Evolutionary conservation across 2,329 filamentous ascomycete species (phyloP).

Genomic region (Aotearoamyces nothofagi): DNA sequence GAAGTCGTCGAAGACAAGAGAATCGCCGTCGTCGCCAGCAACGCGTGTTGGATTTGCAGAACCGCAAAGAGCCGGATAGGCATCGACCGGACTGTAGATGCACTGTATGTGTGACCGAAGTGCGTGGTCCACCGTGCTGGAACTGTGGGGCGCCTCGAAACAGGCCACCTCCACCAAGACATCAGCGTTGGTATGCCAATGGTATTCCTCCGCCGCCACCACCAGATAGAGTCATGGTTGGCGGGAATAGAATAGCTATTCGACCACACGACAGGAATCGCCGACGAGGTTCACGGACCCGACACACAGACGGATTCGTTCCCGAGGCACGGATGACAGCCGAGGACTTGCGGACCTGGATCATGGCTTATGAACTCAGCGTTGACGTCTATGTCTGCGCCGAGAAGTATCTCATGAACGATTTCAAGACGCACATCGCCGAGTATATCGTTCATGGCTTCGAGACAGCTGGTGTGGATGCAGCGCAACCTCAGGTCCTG

Average conservation of each 20-base stretch:
- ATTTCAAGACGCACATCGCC: constrained; percentile 27
- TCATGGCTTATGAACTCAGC: constrained; percentile 29
- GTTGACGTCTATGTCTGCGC: constrained; percentile 34
- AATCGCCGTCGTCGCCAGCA: constrained; percentile 21
- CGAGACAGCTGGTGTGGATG: constrained; percentile 15
- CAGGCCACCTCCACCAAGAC: constrained; percentile 12
- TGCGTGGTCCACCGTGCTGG: constrained; percentile 25
- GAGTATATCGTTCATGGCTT: constrained; percentile 28
- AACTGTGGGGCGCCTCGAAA: constrained; percentile 22
- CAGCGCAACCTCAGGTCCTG: constrained; percentile 21
- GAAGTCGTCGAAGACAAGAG: constrained; percentile 20
- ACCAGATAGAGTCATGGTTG: constrained; percentile 8
- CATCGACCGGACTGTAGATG: constrained; percentile 30
- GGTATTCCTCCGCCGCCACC: constrained; percentile 8
- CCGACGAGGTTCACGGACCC: constrained; percentile 8
- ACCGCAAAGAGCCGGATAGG: constrained; percentile 27
- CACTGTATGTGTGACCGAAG: constrained; percentile 22
- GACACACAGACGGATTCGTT: constrained; percentile 7
- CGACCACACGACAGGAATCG: constrained; percentile 9
- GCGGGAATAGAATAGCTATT: constrained; percentile 8
- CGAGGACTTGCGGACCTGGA: constrained; percentile 31
- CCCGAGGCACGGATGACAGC: constrained; percentile 19
- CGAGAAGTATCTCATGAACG: constrained; percentile 29
- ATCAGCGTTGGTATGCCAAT: constrained; percentile 8
- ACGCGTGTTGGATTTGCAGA: constrained; percentile 22